These are phyloP conservation scores for Daldinia eschscholtzii DNA, from an alignment of 2,329 filamentous ascomycete genomes.

Conservation along the genomic window DNA sequence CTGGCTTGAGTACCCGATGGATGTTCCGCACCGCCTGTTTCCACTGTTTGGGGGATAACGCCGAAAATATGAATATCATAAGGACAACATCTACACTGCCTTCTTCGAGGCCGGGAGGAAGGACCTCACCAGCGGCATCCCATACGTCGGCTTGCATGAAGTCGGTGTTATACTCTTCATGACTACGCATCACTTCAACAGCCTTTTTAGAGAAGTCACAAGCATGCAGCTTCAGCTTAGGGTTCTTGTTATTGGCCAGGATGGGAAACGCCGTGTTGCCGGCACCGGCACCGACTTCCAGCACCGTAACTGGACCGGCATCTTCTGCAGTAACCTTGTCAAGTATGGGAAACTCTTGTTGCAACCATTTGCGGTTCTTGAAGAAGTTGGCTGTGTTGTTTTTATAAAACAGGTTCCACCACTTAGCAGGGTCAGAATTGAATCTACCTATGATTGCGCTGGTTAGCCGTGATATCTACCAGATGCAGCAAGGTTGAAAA, in stretches of 20 bases:
- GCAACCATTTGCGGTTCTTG: slow-evolving; percentile 97
- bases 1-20: slow-evolving; percentile 85
- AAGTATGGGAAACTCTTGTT: slow-evolving; percentile 95
- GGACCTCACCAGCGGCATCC: slow-evolving; percentile 80
- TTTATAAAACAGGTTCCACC: slow-evolving; percentile 99
- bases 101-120: slow-evolving; percentile 82
- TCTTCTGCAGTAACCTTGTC: slow-evolving; percentile 77
- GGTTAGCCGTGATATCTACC: slow-evolving; percentile 56
- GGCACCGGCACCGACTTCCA: slow-evolving; percentile 95
- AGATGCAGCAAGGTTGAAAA: slow-evolving; percentile 22
- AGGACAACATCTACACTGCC: slow-evolving; percentile 91
- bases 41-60: slow-evolving; percentile 89
- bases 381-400: slow-evolving; percentile 98
- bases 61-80: slow-evolving; percentile 98
- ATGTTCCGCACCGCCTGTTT: slow-evolving; percentile 83
- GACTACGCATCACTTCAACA: slow-evolving; percentile 88
- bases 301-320: slow-evolving; percentile 76
- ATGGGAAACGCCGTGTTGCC: slow-evolving; percentile 98
- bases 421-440: slow-evolving; percentile 90
- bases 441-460: slow-evolving; percentile 72
- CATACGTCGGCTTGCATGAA: slow-evolving; percentile 92
- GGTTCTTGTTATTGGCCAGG: slow-evolving; percentile 85
- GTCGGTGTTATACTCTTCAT: slow-evolving; percentile 79
- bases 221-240: slow-evolving; percentile 84
- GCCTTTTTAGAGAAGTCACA: slow-evolving; percentile 97